Percentiles rank a stretch among this genome's conserved stretches.
phyloP scores from a whole-genome alignment of 2,329 filamentous ascomycete genomes.

The Aspergillus ochraceoroseus region DNA sequence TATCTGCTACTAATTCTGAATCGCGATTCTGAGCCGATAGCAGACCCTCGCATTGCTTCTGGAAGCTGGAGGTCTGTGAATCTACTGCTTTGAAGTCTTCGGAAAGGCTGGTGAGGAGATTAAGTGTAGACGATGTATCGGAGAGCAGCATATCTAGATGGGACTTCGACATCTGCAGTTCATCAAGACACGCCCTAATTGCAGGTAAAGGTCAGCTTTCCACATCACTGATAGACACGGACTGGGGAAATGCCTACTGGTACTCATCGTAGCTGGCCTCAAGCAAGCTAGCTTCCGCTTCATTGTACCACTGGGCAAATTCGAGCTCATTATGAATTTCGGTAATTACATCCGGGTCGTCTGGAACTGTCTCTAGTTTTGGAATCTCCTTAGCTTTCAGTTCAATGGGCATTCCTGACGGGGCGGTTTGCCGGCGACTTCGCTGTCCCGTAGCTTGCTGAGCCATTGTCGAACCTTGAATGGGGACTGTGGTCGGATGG shows the following conservation, averaged over 20 bases:
- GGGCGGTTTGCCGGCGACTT: slow-evolving; percentile 37
- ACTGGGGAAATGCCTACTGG: slow-evolving; percentile 50
- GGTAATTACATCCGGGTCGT: slow-evolving; percentile 23
- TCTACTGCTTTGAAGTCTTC: slow-evolving; percentile 85
- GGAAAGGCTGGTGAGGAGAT: slow-evolving; percentile 71
- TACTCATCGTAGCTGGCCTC: slow-evolving; percentile 83
- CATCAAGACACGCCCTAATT: slow-evolving; percentile 68
- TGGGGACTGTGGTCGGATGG: background rate
- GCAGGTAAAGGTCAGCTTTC: slow-evolving; percentile 10
- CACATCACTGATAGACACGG: background rate
- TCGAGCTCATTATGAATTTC: slow-evolving; percentile 56
- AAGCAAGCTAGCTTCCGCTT: slow-evolving; percentile 62
- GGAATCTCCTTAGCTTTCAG: slow-evolving; percentile 23
- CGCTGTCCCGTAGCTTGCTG: slow-evolving; percentile 31
- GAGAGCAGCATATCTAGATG: slow-evolving; percentile 75
- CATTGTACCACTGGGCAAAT: slow-evolving; percentile 56
- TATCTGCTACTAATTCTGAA: slow-evolving; percentile 71
- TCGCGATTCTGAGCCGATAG: slow-evolving; percentile 75
- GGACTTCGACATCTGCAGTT: slow-evolving; percentile 71
- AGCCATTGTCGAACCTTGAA: slow-evolving; percentile 23
- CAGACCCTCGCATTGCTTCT: slow-evolving; percentile 83
- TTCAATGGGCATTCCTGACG: slow-evolving; percentile 32
- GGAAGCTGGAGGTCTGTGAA: slow-evolving; percentile 85
- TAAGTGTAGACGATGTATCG: slow-evolving; percentile 70
- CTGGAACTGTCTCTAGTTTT: slow-evolving; percentile 15